Base-by-base conservation (phyloP, 2,329 filamentous ascomycete species). In the Fusarium marasasianum region DNA sequence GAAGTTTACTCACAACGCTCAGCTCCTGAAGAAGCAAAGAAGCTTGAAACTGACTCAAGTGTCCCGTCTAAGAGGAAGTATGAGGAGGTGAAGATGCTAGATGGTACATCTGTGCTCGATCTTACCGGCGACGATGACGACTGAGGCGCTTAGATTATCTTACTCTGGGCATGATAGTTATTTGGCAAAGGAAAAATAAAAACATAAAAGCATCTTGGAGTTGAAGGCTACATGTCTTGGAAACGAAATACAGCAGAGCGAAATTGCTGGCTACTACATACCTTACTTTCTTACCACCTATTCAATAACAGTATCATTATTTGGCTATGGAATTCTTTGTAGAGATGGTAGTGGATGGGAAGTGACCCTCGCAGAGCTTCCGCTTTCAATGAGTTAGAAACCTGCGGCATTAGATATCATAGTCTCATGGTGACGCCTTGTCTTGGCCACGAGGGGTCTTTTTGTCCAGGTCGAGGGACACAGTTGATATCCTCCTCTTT, bases 161-260 rank as follows among this genome's bases (percentile, higher is more conserved):
- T 2, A 1, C 2, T 43, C 9, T 3, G 7, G 15, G 0, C 5
- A 44, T 9, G 11, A 5, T 24, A 0, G 6, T 13, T 18, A 0
- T 44, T 24, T 24, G 5, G 15, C 10, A 44, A 9, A 44, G 41
- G 10, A 24, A 24, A 24, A 24, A 18, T 37, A 17, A 8, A 44
- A 44, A 44, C 15, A 24, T 5, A 8, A 18, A 18, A 13, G 10
- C 6, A 44, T 18, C 2, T 44, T 8, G 15, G n/a, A 10, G 5
- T 24, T 18, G 0, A 13, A 24, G 43, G 5, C n/a, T 0, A 1
- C 1, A 24, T 24, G n/a, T 24, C 10, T 44, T 8, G 43, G 10
- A 44, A 24, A 13, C 18, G n/a, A 18, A 12, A 11, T 13, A 7
- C 5, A 44, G 43, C 43, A 18, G n/a, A 24, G 15, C 43, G 15